Conservation (phyloP, 2,329 filamentous ascomycete species). For the Botrytis hyacinthi region DNA sequence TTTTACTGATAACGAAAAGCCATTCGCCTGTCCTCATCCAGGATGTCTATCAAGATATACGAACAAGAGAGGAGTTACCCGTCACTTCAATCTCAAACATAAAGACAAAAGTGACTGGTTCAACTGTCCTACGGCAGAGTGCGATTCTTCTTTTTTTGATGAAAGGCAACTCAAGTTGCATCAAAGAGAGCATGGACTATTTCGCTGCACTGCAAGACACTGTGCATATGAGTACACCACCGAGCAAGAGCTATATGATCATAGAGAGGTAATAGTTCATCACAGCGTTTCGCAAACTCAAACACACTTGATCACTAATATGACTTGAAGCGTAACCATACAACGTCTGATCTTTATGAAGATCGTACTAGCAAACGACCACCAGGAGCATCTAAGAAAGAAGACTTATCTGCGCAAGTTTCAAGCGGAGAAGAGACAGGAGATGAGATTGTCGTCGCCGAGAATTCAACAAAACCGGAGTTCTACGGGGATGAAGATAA, state of each 20-base stretch:
- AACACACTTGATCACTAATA: neutral
- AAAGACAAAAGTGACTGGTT: neutral
- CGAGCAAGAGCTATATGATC: neutral
- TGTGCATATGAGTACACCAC: neutral
- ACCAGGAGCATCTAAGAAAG: neutral
- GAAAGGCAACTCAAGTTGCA: neutral
- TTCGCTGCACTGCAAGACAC: neutral
- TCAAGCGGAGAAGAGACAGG: neutral
- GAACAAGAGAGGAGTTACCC: neutral
- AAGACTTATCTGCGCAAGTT: neutral
- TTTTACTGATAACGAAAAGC: neutral
- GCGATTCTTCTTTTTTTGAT: neutral
- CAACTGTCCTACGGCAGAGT: neutral
- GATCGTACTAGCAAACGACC: neutral
- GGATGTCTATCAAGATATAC: neutral
- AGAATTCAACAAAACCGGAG: neutral
- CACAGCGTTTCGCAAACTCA: neutral
- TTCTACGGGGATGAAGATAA: neutral
- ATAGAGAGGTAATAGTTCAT: neutral
- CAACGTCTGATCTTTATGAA: neutral
- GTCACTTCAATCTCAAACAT: neutral
- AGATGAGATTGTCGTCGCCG: neutral
- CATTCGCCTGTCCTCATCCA: neutral
- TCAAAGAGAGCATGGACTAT: neutral
- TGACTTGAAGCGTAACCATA: neutral